phyloP scores from a whole-genome alignment of 495 filamentous ascomycete genomes.

The Friedmanniomyces simplex region DNA sequence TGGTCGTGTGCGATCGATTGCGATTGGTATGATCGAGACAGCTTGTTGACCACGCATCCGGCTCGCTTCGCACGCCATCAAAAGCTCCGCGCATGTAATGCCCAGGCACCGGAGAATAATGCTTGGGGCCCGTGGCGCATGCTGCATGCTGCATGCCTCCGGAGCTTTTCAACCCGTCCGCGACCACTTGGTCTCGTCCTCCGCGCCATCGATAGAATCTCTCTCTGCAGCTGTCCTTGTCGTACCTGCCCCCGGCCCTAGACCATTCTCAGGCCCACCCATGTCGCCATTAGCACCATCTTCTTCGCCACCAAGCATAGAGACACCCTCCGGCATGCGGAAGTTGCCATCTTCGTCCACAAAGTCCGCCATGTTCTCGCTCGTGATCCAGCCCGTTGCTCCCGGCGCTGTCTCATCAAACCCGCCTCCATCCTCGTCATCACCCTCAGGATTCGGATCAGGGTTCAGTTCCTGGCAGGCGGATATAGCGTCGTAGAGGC shows the following conservation, averaged over 20 bases:
- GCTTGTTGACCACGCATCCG: too few species aligned
- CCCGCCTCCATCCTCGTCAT: slow-evolving; percentile 37
- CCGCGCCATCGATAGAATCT: slow-evolving; percentile 23
- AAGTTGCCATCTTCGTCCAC: slow-evolving; percentile 57
- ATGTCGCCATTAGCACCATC: slow-evolving; percentile 23
- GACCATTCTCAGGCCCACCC: slow-evolving; percentile 18
- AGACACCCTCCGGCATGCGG: slow-evolving; percentile 41
- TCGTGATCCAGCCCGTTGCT: slow-evolving; percentile 90
- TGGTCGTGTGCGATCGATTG: too few species aligned
- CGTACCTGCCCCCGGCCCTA: slow-evolving; percentile 49
- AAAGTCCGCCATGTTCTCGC: slow-evolving; percentile 82
- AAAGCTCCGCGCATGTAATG: too few species aligned
- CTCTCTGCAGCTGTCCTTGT: slow-evolving; percentile 37
- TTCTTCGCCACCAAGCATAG: slow-evolving; percentile 23
- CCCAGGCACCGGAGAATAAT: too few species aligned
- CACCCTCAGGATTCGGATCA: slow-evolving; percentile 52
- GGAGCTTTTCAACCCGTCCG: slow-evolving; percentile 48
- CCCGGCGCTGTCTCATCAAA: slow-evolving; percentile 56
- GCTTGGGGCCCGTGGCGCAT: too few species aligned
- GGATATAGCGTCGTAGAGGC: slow-evolving; percentile 69
- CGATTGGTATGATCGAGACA: too few species aligned
- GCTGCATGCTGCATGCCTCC: too few species aligned
- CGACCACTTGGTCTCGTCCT: slow-evolving; percentile 51
- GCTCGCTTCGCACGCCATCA: too few species aligned
- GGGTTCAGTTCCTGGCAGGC: slow-evolving; percentile 85